Percentiles rank a stretch among this genome's conserved stretches.
Evolutionary conservation across 352 stramenopile species (phyloP).

Genomic region (Peronospora destructor): DNA sequence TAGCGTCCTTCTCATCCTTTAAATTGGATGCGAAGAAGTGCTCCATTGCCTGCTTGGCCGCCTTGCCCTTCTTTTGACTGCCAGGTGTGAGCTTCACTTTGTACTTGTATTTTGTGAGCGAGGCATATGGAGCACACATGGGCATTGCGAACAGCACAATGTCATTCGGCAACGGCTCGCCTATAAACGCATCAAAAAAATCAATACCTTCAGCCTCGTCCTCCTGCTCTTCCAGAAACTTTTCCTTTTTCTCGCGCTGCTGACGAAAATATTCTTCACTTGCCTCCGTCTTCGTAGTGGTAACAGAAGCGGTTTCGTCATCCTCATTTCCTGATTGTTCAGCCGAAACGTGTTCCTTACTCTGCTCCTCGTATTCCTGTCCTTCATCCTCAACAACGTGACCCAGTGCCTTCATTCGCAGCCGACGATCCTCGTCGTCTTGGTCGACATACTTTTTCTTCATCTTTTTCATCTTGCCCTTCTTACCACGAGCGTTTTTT

Average conservation of each 20-base stretch:
- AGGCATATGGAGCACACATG: constrained; percentile 87
- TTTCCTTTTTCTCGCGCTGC: constrained; percentile 77
- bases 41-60: constrained; percentile 81
- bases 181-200: constrained; percentile 85
- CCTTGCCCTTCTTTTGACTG: constrained; percentile 88
- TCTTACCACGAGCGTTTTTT: constrained; percentile 87
- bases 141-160: constrained; percentile 86
- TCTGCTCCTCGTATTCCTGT: constrained; percentile 25
- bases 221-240: constrained; percentile 78
- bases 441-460: constrained; percentile 97
- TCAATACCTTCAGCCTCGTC: constrained; percentile 66
- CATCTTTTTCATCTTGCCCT: constrained; percentile 91
- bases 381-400: constrained; percentile 34
- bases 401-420: constrained; percentile 90
- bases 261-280: constrained; percentile 63
- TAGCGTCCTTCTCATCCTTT: constrained; percentile 54
- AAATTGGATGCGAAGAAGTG: constrained; percentile 71
- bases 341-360: constrained; percentile 20
- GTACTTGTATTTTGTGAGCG: constrained; percentile 87
- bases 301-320: constrained; percentile 1
- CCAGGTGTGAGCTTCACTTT: constrained; percentile 89
- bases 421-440: constrained; percentile 90
- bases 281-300: constrained; percentile 11
- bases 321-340: constrained; percentile 19
- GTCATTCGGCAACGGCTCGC: constrained; percentile 68